A percentile compares a stretch with the other conserved stretches of the same genome.
phyloP scores from a whole-genome alignment of 371 early-diverging fungal genomes.

The Mucor racemosus region DNA sequence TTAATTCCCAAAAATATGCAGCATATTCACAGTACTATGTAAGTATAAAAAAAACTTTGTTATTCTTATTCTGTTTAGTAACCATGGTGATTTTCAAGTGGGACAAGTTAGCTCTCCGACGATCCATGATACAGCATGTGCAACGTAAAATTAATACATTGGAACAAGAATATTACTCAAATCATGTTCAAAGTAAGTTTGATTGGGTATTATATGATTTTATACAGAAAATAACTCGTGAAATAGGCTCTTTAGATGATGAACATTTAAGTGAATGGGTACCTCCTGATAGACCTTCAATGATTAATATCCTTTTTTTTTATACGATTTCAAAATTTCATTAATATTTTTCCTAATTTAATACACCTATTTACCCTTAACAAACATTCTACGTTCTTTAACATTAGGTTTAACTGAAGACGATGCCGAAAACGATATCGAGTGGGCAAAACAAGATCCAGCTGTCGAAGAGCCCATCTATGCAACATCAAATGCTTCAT shows the following conservation, averaged over 20 bases:
- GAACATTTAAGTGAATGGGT: conserved; percentile 40
- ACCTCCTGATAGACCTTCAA: conserved; percentile 44
- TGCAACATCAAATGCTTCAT: conserved; percentile 4
- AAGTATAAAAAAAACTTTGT: conserved; percentile 1
- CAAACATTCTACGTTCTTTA: conserved; percentile 32
- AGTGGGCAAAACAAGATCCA: conserved; percentile 28
- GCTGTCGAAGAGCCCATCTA: neutral
- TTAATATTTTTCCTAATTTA: conserved; percentile 2
- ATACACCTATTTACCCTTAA: conserved; percentile 11
- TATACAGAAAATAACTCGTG: neutral
- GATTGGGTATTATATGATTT: neutral
- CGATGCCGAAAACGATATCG: conserved; percentile 35
- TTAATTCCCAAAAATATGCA: conserved; percentile 28
- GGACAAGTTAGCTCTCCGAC: conserved; percentile 36
- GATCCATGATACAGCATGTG: conserved; percentile 39
- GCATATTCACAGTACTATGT: conserved; percentile 41
- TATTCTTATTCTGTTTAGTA: neutral
- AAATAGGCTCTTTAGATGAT: conserved; percentile 39
- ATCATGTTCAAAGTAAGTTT: conserved; percentile 35
- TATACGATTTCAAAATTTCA: neutral
- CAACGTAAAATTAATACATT: conserved; percentile 35
- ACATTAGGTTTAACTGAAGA: conserved; percentile 42
- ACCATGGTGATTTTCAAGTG: conserved; percentile 25
- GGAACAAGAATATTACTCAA: conserved; percentile 41
- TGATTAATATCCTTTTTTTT: conserved; percentile 43